Evolutionary conservation across 1,139 yeast species (phyloP), one percentile per base, ranked within the genome.

Genomic region (Yamadazyma membranifaciens): DNA sequence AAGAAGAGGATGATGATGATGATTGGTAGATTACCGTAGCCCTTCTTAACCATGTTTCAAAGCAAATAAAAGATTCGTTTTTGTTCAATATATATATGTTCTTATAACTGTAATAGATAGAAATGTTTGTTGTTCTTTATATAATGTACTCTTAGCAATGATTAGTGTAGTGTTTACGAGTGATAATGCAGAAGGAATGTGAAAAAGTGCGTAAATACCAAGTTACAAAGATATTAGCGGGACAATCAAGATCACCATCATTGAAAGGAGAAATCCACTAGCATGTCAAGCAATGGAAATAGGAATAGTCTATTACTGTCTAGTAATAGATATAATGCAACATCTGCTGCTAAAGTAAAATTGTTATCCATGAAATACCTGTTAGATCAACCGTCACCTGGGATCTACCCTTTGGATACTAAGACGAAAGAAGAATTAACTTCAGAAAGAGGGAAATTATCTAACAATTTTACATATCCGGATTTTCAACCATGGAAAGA

Each of bases 401-500:
- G 61, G 9, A 52, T 72, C 12, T 72, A 65, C 46, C 73, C 77
- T 12, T 50, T 69, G 20, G 63, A 62, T 38, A 36, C 44, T 12
- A 48, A 45, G 6, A 34, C 44, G n/a, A 35, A 40, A 16, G 38
- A 34, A 12, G 44, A 45, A 32, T 28, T 31, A 13, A 28, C 17
- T 2, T 34, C 37, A 29, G 44, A 43, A 10, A 35, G 43, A 22
- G 43, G 40, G 11, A 44, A 44, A 26, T 28, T 28, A 12, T 33
- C 25, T 6, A 40, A 38, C 14, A 41, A 39, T 5, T 32, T 43
- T 12, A 63, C 75, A 2, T 84, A 75, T 53, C 96, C 96, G 1
- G 96, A 88, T 61, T 87, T 81, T 57, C 69, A 69, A 42, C 87
- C 94, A 0, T 88, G 96, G 96, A 66, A 69, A 40, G 91, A 84